These are phyloP conservation scores for Geosmithia flava DNA, from an alignment of 2,329 filamentous ascomycete species.

Conservation along the genomic window DNA sequence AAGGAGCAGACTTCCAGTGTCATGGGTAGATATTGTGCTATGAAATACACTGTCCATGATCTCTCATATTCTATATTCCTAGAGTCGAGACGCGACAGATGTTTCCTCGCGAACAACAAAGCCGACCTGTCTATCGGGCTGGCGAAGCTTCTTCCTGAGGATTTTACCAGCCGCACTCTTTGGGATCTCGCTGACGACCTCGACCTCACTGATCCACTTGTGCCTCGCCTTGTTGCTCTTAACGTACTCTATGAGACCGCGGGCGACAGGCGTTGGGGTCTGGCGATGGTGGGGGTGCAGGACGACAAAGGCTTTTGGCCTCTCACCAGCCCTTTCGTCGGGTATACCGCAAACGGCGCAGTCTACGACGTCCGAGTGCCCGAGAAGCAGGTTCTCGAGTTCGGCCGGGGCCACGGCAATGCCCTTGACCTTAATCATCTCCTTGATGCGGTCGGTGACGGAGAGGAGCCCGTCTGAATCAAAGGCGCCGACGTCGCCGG, in stretches of 20 bases:
- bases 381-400: constrained; percentile 48
- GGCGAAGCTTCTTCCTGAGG: constrained; percentile 37
- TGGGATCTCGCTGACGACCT: constrained; percentile 39
- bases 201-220: constrained; percentile 40
- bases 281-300: constrained; percentile 14
- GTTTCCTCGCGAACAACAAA: background rate
- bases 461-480: constrained; percentile 42
- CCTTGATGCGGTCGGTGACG: constrained; percentile 52
- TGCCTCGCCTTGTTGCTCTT: constrained; percentile 39
- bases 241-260: constrained; percentile 34
- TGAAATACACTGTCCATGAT: too few species aligned
- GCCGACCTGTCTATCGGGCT: constrained; percentile 7
- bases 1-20: too few species aligned
- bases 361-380: constrained; percentile 42
- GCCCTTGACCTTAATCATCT: constrained; percentile 57
- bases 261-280: constrained; percentile 14
- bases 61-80: background rate
- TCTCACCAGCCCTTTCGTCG: constrained; percentile 43
- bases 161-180: constrained; percentile 53
- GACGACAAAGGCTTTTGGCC: constrained; percentile 45
- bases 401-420: constrained; percentile 51
- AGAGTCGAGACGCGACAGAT: background rate
- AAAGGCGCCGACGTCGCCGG: constrained; percentile 43
- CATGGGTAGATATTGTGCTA: too few species aligned
- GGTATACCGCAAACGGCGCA: constrained; percentile 39